phyloP scores from a whole-genome alignment of 352 stramenopile genomes.

The Globisporangium megalacanthum region DNA sequence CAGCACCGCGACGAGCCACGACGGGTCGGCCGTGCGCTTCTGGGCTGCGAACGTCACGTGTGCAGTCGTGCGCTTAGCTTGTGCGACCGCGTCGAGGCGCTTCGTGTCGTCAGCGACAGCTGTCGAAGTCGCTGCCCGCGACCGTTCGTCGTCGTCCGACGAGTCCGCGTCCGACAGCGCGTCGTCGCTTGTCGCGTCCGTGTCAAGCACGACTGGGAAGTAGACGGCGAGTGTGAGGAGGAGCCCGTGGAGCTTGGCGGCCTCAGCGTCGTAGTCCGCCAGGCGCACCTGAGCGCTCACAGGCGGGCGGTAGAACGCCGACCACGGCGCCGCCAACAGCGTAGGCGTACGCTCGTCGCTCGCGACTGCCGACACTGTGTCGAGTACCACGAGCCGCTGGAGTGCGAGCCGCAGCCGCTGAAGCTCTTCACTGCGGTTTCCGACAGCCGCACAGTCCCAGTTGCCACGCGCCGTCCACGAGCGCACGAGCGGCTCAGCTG shows the following conservation, averaged over 20 bases:
- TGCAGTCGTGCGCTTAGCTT: slow-evolving; percentile 29
- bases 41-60: slow-evolving; percentile 37
- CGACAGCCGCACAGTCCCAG: slow-evolving; percentile 26
- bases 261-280: slow-evolving; percentile 29
- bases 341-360: not conserved
- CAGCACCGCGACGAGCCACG: slow-evolving; percentile 42
- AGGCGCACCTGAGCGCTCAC: slow-evolving; percentile 24
- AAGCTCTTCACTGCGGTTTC: slow-evolving; percentile 20
- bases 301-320: slow-evolving; percentile 45
- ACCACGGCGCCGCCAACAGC: slow-evolving; percentile 30
- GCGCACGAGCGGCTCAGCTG: slow-evolving; percentile 9
- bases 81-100: slow-evolving; percentile 22
- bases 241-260: slow-evolving; percentile 45
- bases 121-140: not conserved
- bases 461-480: slow-evolving; percentile 19
- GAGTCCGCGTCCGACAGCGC: slow-evolving; percentile 38
- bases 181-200: slow-evolving; percentile 21
- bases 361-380: slow-evolving; percentile 13
- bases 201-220: slow-evolving; percentile 40
- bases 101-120: not conserved
- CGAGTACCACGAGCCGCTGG: slow-evolving; percentile 35
- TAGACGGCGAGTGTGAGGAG: slow-evolving; percentile 42
- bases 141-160: slow-evolving; percentile 19
- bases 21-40: slow-evolving; percentile 17
- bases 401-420: slow-evolving; percentile 33